These are phyloP conservation scores for Talaromyces stipitatus DNA, from an alignment of 495 filamentous ascomycete species.

Conservation along the genomic window DNA sequence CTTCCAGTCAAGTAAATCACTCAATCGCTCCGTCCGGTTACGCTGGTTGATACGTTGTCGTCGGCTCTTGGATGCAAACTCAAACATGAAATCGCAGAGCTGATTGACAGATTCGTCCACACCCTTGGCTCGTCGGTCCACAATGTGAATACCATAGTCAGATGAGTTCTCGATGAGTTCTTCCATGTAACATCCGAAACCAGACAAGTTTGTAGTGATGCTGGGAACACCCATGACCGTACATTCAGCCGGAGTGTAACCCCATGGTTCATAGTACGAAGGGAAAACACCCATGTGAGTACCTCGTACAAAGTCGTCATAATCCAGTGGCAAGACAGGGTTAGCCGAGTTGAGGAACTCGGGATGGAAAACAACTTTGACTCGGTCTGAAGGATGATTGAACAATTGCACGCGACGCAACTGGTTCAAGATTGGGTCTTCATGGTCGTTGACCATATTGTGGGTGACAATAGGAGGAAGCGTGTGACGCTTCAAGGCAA, in stretches of 20 bases:
- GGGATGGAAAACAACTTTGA: conserved; percentile 97
- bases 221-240: conserved; percentile 99
- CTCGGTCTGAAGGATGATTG: conserved; percentile 88
- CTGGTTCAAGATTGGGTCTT: conserved; percentile 94
- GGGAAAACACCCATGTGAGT: conserved; percentile 93
- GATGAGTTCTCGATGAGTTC: conserved; percentile 96
- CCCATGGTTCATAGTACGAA: conserved; percentile 99
- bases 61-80: conserved; percentile 89
- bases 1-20: conserved; percentile 97
- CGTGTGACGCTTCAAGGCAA: conserved; percentile 86
- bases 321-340: conserved; percentile 90
- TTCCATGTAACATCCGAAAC: conserved; percentile 99
- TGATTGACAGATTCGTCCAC: conserved; percentile 97
- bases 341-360: conserved; percentile 95
- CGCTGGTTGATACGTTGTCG: conserved; percentile 97
- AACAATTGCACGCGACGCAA: conserved; percentile 93
- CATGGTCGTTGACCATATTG: conserved; percentile 92
- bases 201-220: conserved; percentile 96
- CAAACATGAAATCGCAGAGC: conserved; percentile 85
- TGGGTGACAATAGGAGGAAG: conserved; percentile 98
- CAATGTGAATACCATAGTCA: conserved; percentile 98
- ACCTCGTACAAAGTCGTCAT: conserved; percentile 96
- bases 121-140: conserved; percentile 91
- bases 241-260: conserved; percentile 96
- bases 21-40: conserved; percentile 92